phyloP scores from a whole-genome alignment of 306 rosid genomes.

The Acmispon strigosus region DNA sequence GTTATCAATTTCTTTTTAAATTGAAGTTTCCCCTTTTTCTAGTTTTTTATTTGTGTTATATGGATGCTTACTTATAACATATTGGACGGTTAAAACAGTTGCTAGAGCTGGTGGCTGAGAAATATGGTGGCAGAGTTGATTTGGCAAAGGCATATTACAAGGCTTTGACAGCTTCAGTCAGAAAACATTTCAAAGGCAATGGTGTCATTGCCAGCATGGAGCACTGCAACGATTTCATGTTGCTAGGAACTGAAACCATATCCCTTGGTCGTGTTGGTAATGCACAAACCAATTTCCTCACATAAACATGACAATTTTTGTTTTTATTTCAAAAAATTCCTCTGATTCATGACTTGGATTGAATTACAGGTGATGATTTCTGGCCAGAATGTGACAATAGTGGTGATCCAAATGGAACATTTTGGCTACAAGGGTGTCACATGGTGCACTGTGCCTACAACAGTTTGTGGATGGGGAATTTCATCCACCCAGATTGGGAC shows the following conservation, averaged over 20 bases:
- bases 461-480: constrained; percentile 96
- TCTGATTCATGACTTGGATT: not conserved
- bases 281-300: not conserved
- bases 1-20: not conserved
- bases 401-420: constrained; percentile 90
- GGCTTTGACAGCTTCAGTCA: constrained; percentile 74
- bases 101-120: constrained; percentile 84
- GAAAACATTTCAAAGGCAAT: constrained; percentile 78
- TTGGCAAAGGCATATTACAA: constrained; percentile 82
- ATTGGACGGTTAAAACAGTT: constrained; percentile 30
- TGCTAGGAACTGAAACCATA: constrained; percentile 88
- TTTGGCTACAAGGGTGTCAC: constrained; percentile 97
- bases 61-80: not conserved
- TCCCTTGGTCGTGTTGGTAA: constrained; percentile 94
- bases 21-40: not conserved
- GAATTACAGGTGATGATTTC: constrained; percentile 74
- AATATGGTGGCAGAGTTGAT: constrained; percentile 85
- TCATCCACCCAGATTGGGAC: constrained; percentile 97
- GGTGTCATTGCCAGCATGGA: constrained; percentile 99
- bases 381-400: constrained; percentile 65
- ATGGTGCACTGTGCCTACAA: constrained; percentile 97
- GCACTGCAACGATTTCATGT: constrained; percentile 94
- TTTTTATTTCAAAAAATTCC: not conserved
- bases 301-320: not conserved
- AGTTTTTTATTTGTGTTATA: not conserved